phyloP scores from a whole-genome alignment of 2,329 filamentous ascomycete genomes.

The Cladosporium sp. region DNA sequence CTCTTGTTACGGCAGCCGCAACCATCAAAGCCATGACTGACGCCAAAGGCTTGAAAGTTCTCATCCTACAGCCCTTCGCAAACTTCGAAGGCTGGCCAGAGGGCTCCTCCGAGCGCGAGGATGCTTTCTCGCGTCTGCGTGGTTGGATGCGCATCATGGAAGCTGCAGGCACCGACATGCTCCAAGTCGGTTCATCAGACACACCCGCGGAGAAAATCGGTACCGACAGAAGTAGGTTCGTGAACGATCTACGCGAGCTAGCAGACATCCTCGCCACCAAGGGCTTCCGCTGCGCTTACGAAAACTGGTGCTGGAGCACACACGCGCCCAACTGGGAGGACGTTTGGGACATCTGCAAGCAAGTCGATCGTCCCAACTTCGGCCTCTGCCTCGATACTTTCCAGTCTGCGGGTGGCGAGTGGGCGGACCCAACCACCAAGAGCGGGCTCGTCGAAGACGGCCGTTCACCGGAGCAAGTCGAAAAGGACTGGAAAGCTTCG shows the following conservation, averaged over 20 bases:
- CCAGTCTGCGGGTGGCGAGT: slow-evolving; percentile 71
- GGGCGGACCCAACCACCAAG: slow-evolving; percentile 66
- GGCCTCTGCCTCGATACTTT: slow-evolving; percentile 78
- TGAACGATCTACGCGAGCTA: slow-evolving; percentile 63
- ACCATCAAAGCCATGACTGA: slow-evolving; percentile 58
- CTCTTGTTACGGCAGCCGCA: slow-evolving; percentile 56
- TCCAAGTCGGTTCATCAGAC: slow-evolving; percentile 70
- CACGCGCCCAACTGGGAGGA: slow-evolving; percentile 67
- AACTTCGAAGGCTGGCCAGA: slow-evolving; percentile 75
- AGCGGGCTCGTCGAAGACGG: slow-evolving; percentile 59
- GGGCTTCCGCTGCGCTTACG: slow-evolving; percentile 67
- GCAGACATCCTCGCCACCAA: slow-evolving; percentile 61
- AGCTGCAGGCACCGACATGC: slow-evolving; percentile 66
- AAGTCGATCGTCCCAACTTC: slow-evolving; percentile 64
- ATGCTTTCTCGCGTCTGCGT: slow-evolving; percentile 62
- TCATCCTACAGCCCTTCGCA: slow-evolving; percentile 74
- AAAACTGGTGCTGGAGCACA: slow-evolving; percentile 82
- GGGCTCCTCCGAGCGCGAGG: slow-evolving; percentile 57
- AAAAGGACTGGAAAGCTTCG: slow-evolving; percentile 39
- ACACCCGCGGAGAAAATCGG: slow-evolving; percentile 56
- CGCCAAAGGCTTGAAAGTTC: slow-evolving; percentile 57
- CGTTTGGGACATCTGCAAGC: slow-evolving; percentile 67
- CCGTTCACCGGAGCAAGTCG: slow-evolving; percentile 46
- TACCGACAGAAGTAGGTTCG: slow-evolving; percentile 52
- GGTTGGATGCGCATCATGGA: slow-evolving; percentile 74